These are phyloP conservation scores for Deuterostichococcus epilithicus DNA, from an alignment of 139 green algal species.

Conservation along the genomic window DNA sequence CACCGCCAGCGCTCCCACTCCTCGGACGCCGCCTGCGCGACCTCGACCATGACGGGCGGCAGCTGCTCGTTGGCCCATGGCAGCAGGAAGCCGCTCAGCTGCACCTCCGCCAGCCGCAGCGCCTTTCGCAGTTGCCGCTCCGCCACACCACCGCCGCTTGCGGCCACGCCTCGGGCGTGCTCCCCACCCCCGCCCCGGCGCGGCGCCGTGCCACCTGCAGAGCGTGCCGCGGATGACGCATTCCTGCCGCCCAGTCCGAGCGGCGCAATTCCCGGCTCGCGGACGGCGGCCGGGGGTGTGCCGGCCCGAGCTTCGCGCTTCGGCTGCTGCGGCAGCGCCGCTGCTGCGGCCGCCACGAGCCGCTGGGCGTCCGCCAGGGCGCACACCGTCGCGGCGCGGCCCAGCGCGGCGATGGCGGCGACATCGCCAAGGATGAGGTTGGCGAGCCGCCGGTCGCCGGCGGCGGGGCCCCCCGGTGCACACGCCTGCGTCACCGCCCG, in stretches of 20 bases:
- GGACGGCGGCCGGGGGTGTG: not conserved
- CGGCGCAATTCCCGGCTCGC: too few species aligned
- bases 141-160: not conserved
- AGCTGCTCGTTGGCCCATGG: constrained; percentile 57
- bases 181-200: too few species aligned
- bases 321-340: not conserved
- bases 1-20: constrained; percentile 7
- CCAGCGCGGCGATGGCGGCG: constrained; percentile 25
- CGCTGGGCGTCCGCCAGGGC: constrained; percentile 41
- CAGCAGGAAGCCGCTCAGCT: constrained; percentile 55
- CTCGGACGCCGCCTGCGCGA: not conserved
- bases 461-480: constrained; percentile 6
- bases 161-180: not conserved
- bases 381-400: constrained; percentile 30
- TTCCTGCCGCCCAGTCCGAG: too few species aligned
- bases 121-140: constrained; percentile 7
- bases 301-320: not conserved
- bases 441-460: constrained; percentile 14
- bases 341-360: constrained; percentile 24
- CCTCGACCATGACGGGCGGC: not conserved
- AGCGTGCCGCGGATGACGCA: too few species aligned
- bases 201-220: too few species aligned
- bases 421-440: constrained; percentile 45
- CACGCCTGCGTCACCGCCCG: constrained; percentile 14
- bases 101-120: constrained; percentile 32